A percentile compares a stretch with the other conserved stretches of the same genome.
phyloP scores from a whole-genome alignment of 495 filamentous ascomycete genomes.

The Trichoderma virens region DNA sequence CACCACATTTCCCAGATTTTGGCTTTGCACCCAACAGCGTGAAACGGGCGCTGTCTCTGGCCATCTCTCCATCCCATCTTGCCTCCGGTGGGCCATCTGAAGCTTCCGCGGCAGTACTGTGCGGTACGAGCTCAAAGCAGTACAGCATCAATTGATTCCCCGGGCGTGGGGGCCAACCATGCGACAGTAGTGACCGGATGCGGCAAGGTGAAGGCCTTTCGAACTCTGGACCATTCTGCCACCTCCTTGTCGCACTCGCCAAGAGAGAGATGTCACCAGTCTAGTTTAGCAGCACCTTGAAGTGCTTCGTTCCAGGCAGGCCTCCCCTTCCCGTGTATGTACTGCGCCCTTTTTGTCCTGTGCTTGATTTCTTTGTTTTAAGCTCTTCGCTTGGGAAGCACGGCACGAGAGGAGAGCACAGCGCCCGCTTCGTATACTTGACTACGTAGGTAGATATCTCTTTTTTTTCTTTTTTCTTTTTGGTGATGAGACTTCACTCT shows the following conservation, averaged over 20 bases:
- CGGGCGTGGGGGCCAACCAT: conserved; percentile 6
- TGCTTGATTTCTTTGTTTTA: not conserved
- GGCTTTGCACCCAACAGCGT: no score
- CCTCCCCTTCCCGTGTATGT: not conserved
- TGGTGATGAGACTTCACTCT: not conserved
- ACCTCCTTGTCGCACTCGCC: not conserved
- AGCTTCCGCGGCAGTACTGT: not conserved
- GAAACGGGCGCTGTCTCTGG: not conserved
- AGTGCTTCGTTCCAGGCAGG: not conserved
- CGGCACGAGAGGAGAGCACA: not conserved
- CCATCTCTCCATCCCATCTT: not conserved
- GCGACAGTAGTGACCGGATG: conserved; percentile 1
- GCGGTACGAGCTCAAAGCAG: not conserved
- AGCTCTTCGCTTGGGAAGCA: not conserved
- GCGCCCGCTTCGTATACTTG: not conserved
- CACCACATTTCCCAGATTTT: no score
- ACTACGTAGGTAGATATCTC: no score
- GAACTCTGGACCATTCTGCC: not conserved
- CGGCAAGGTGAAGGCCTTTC: not conserved
- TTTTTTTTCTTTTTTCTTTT: not conserved
- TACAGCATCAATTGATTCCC: not conserved
- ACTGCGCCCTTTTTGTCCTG: not conserved
- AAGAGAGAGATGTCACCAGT: not conserved
- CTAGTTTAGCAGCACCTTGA: not conserved
- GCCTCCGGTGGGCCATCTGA: not conserved